phyloP scores from a whole-genome alignment of 305 asterid species.

The Solanum hybrid region DNA sequence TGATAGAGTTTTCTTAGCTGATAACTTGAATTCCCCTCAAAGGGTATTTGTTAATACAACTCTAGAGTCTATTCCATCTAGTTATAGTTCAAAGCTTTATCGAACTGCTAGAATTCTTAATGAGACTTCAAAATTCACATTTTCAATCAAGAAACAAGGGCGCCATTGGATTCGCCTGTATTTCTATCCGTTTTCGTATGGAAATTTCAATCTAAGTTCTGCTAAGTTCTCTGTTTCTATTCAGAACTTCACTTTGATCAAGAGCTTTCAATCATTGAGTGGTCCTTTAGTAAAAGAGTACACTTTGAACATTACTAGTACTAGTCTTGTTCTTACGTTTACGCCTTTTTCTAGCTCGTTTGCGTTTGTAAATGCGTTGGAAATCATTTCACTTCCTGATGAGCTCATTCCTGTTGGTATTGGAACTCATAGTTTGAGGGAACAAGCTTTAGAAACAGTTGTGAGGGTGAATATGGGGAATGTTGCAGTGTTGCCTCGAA shows the following conservation, averaged over 20 bases:
- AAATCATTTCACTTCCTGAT: constrained; percentile 29
- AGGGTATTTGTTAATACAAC: constrained; percentile 10
- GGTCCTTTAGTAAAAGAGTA: constrained; percentile 22
- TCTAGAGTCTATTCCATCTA: constrained; percentile 15
- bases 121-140: constrained; percentile 13
- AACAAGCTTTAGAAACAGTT: constrained; percentile 22
- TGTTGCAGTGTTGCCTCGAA: constrained; percentile 16
- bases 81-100: constrained; percentile 16
- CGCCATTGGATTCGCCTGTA: constrained; percentile 27
- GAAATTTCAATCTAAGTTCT: constrained; percentile 7
- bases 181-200: constrained; percentile 22
- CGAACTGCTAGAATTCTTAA: constrained; percentile 24
- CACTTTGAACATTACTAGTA: constrained; percentile 15
- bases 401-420: constrained; percentile 23
- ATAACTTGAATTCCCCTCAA: constrained; percentile 17
- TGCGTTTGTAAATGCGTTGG: constrained; percentile 32
- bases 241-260: constrained; percentile 25
- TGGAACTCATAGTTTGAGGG: constrained; percentile 8
- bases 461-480: constrained; percentile 34
- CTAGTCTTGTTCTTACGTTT: constrained; percentile 17
- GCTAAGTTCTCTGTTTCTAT: constrained; percentile 28
- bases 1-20: constrained; percentile 27
- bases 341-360: constrained; percentile 23
- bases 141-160: constrained; percentile 26
- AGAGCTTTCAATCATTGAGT: constrained; percentile 21